Conservation (phyloP, 371 early-diverging fungal species). For the Haplosporangium sp. region DNA sequence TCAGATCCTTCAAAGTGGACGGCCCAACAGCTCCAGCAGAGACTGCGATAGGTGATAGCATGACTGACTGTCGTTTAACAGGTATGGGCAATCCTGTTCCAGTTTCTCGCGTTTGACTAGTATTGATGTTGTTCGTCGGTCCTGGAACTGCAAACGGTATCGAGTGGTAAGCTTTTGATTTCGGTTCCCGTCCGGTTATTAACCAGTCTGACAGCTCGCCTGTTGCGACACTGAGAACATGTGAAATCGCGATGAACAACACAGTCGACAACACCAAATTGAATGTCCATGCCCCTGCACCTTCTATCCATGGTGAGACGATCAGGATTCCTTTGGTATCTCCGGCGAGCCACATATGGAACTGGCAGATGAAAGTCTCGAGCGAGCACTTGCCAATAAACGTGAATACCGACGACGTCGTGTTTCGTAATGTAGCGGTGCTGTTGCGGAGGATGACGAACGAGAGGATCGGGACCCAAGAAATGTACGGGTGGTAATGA, state of each 20-base stretch:
- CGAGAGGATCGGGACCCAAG: constrained; percentile 69
- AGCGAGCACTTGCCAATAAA: constrained; percentile 75
- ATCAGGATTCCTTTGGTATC: constrained; percentile 79
- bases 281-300: constrained; percentile 63
- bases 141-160: constrained; percentile 1
- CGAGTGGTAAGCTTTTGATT: neutral
- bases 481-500: constrained; percentile 69
- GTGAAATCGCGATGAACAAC: constrained; percentile 68
- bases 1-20: constrained; percentile 15
- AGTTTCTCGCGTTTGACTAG: neutral
- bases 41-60: constrained; percentile 20
- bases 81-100: constrained; percentile 7
- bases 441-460: constrained; percentile 76
- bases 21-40: constrained; percentile 27
- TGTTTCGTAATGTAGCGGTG: constrained; percentile 60
- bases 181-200: constrained; percentile 39
- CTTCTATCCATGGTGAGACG: constrained; percentile 45
- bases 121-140: neutral
- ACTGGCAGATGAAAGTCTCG: constrained; percentile 85
- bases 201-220: constrained; percentile 62
- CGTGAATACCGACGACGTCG: constrained; percentile 64
- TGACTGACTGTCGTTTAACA: constrained; percentile 25
- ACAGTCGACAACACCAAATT: constrained; percentile 63
- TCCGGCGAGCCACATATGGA: constrained; percentile 81
- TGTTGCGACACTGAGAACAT: constrained; percentile 64